Evolutionary conservation across 192 early-diverging fungal species (phyloP), one percentile per base, ranked within the genome.

Genomic region (Coemansia sp.): DNA sequence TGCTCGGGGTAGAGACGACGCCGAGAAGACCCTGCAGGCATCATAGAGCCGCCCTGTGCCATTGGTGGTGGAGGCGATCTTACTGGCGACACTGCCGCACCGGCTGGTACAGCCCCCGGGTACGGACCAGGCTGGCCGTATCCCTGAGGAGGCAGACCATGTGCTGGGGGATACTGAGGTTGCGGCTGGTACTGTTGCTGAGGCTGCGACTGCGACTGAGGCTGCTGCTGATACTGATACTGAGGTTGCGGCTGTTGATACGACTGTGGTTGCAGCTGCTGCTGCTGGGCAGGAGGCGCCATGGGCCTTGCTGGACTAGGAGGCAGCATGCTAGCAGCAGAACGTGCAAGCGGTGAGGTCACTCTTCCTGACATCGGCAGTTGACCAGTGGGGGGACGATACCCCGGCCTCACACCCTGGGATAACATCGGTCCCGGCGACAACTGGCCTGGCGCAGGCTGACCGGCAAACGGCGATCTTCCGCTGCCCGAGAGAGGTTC

Each of bases 1-100:
- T 80, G 78, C 31, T 80, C 78, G 1, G 78, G 73, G 37, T 80
- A 80, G 2, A 73, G 38, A n/a, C 78, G 73, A 19, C 78, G 73
- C 17, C 78, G 73, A 17, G 73, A 63, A 12, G 62, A 72, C n/a
- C 58, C 44, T 15, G 69, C 41, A 11, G 63, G 31, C 25, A 57
- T 50, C 23, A 64, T 51, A 1, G 62, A 42, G 25, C 6, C 39
- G 37, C 14, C 66, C 25, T 29, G 63, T 36, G 62, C 42, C 25
- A 58, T 14, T 6, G 75, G 58, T 7, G 42, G 42, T 48, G 62
- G 63, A 25, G 70, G 63, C 14, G 55, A 68, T 19, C 51, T 41
- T 60, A 19, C 57, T 31, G 55, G 66, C 42, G 41, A 58, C 17
- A 60, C 19, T 0, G 51, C 32, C 21, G 7, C 57, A 21, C 27